These are phyloP conservation scores for Fusarium fujikuroi DNA, from an alignment of 2,329 filamentous ascomycete species.

Conservation along the genomic window DNA sequence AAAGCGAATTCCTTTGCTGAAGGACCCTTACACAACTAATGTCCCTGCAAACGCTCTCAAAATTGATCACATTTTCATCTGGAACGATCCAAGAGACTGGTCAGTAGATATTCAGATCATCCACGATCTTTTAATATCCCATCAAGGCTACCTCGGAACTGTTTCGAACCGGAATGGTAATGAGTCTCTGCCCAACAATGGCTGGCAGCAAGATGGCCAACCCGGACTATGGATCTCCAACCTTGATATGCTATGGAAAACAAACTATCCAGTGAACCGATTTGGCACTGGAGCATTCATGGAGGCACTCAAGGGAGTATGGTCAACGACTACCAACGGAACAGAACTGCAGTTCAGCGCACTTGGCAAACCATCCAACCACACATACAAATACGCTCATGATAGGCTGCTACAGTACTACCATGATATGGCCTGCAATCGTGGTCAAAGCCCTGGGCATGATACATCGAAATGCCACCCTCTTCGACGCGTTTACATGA, in stretches of 20 bases:
- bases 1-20: slow-evolving; percentile 47
- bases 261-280: slow-evolving; percentile 83
- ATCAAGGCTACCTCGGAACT: slow-evolving; percentile 82
- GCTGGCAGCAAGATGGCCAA: slow-evolving; percentile 86
- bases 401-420: slow-evolving; percentile 73
- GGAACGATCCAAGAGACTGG: slow-evolving; percentile 97
- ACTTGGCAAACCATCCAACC: slow-evolving; percentile 83
- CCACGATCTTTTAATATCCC: slow-evolving; percentile 82
- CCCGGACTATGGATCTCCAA: slow-evolving; percentile 89
- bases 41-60: slow-evolving; percentile 65
- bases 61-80: slow-evolving; percentile 91
- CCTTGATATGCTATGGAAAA: slow-evolving; percentile 89
- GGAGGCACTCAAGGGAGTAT: slow-evolving; percentile 82
- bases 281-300: slow-evolving; percentile 93
- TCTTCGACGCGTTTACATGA: slow-evolving; percentile 88
- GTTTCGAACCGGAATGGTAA: slow-evolving; percentile 78
- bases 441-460: slow-evolving; percentile 20
- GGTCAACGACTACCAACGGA: slow-evolving; percentile 76
- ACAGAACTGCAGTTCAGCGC: slow-evolving; percentile 69
- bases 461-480: slow-evolving; percentile 53
- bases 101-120: slow-evolving; percentile 88
- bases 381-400: slow-evolving; percentile 83
- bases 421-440: slow-evolving; percentile 41
- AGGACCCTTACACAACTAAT: slow-evolving; percentile 48
- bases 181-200: slow-evolving; percentile 70